These are phyloP conservation scores for Plasmodium inui DNA, from an alignment of 169 alveolate genomes.

Conservation along the genomic window DNA sequence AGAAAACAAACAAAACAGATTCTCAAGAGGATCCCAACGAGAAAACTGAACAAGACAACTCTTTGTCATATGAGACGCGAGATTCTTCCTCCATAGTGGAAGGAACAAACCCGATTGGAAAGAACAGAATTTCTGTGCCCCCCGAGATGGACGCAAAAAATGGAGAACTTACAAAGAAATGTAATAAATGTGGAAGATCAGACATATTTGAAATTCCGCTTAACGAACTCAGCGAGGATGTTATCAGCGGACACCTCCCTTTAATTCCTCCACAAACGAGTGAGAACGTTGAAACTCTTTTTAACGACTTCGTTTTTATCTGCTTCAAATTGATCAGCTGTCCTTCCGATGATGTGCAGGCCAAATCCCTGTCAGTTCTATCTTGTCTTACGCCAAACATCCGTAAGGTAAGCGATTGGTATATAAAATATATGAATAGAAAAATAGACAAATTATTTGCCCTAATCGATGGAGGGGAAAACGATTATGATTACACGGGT, in stretches of 20 bases:
- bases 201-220: neutral
- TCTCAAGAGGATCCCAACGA: neutral
- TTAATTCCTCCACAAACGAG: neutral
- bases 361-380: neutral
- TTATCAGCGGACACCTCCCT: neutral
- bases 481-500: slow-evolving; percentile 14
- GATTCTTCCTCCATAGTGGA: neutral
- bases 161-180: neutral
- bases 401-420: neutral
- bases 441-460: slow-evolving; percentile 29
- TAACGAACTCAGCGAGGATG: slow-evolving; percentile 6
- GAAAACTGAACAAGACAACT: neutral
- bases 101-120: neutral
- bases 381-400: slow-evolving; percentile 11
- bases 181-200: neutral
- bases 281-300: slow-evolving; percentile 24
- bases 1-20: neutral
- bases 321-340: slow-evolving; percentile 50
- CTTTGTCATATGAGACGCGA: neutral
- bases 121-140: neutral
- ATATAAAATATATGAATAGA: slow-evolving; percentile 19
- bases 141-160: neutral
- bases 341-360: slow-evolving; percentile 34
- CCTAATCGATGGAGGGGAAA: slow-evolving; percentile 20
- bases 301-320: slow-evolving; percentile 52